Evolutionary conservation across 768 basidiomycete genomes (phyloP), one percentile per base, ranked within the genome.

Genomic region (Lyophyllum shimeji): DNA sequence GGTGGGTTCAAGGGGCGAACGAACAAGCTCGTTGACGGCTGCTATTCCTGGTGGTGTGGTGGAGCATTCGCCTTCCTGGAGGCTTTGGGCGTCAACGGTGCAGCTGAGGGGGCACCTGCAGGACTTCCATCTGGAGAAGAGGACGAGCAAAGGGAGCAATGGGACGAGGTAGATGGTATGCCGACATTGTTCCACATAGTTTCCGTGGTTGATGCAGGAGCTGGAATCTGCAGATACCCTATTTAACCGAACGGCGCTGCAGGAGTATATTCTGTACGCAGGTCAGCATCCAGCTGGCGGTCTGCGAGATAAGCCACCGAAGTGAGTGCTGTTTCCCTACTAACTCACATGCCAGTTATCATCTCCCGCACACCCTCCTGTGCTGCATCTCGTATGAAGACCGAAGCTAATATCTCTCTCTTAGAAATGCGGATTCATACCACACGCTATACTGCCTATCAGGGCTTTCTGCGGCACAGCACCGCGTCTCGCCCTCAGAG

Each of bases 1-100:
- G 96, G 95, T 2, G 97, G 97, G 1, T 98, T 99, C 73, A 82
- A 80, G 53, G 97, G 97, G 0, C 77, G 97, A 51, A 93, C 93
- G 60, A 99, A 98, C 69, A 99, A 99, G 70, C 81, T 99, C n/a
- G 96, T 99, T 0, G 97, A 99, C 64, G 97, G 96, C 3, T 99
- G 97, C 71, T 99, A 99, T 71, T 87, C 90, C n/a, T 99, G 97
- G 97, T 99, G 96, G 97, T 91, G 93, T 21, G 97, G 93, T 1
- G 95, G 95, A 0, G 81, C 89, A 15, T 92, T 97, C 66, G 78
- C 82, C 0, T 73, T 98, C 7, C 72, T 97, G 0, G 90, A 91
- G 55, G 84, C 82, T 24, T 63, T 85, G 0, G 77, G 78, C 12
- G 68, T 78, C 52, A 77, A 64, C 17, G 80, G 60, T 3, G 49